Base-by-base conservation (phyloP, 306 rosid species). In the Abrus precatorius region DNA sequence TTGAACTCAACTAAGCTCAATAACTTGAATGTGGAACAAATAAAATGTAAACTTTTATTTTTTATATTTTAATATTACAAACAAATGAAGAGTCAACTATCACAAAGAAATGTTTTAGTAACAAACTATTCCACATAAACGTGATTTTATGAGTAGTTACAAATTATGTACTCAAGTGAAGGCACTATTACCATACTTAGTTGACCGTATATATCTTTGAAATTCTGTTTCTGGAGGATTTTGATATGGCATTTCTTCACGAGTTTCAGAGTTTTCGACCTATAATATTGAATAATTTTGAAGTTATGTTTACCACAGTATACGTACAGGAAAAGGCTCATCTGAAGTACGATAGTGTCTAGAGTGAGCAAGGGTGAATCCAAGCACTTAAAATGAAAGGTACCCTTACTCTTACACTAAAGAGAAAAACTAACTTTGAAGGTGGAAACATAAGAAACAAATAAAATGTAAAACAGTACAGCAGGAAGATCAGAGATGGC, bases 401-500 rank as follows among this genome's bases (percentile, higher is more conserved):
- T 9, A 59, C 59, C 72, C 52, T 70, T 33, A 68, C 47, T 62
- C 29, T 63, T 41, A 41, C 69, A 53, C 52, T 52, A 30, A 28
- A 63, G 67, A 80, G 34, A 80, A 49, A 72, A 49, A 43, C 36
- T 36, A 68, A 60, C 48, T 60, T 80, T 59, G 60, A 54, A 80
- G 73, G 9, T 54, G 45, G 56, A 71, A 61, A 61, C 65, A 40
- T 68, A 53, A 45, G 71, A 53, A 43, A n/a, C 54, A 85, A 78
- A 45, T 69, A 48, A 48, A 64, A 62, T 72, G 72, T 13, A 8
- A 27, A 86, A 72, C 65, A 68, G 41, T 88, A 95, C 99, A 57
- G 87, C 73, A 12, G 97, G 99, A 76, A 95, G 99, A 84, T 95
- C 99, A 69, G 97, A 93, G 89, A 95, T 90, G 82, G 99, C 99